A percentile compares a stretch with the other conserved stretches of the same genome.
These are phyloP conservation scores for Rhododendron kiyosumense DNA, from an alignment of 148 eudicot species.

Conservation along the genomic window DNA sequence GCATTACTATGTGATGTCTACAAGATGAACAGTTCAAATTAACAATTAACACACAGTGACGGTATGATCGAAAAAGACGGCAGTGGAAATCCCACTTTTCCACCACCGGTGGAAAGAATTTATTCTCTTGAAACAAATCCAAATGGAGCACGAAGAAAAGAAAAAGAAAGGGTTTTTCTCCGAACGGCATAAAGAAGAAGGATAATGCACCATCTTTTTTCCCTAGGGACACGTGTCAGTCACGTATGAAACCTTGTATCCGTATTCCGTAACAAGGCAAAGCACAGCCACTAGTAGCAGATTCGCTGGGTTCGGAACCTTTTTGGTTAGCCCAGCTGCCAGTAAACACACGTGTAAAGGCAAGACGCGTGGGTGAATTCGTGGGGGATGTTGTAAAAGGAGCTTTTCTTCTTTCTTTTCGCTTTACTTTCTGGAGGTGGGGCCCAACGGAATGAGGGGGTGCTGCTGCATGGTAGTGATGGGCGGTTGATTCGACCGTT, in stretches of 20 bases:
- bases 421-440: not conserved
- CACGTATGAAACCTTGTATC: not conserved
- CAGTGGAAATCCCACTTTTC: too few species aligned
- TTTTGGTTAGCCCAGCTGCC: not conserved
- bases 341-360: not conserved
- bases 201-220: not conserved
- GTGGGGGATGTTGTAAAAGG: not conserved
- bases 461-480: not conserved
- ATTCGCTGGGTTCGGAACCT: not conserved
- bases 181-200: too few species aligned
- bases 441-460: not conserved
- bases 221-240: not conserved
- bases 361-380: not conserved
- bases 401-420: not conserved
- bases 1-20: too few species aligned
- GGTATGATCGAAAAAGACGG: too few species aligned
- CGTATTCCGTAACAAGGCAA: not conserved
- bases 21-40: too few species aligned
- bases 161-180: too few species aligned
- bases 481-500: accelerated
- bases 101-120: too few species aligned
- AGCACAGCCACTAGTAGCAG: not conserved
- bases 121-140: not conserved
- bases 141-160: not conserved
- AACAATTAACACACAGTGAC: too few species aligned